These are phyloP conservation scores for Diddensiella transvaalensis DNA, from an alignment of 805 yeast species.

Conservation along the genomic window DNA sequence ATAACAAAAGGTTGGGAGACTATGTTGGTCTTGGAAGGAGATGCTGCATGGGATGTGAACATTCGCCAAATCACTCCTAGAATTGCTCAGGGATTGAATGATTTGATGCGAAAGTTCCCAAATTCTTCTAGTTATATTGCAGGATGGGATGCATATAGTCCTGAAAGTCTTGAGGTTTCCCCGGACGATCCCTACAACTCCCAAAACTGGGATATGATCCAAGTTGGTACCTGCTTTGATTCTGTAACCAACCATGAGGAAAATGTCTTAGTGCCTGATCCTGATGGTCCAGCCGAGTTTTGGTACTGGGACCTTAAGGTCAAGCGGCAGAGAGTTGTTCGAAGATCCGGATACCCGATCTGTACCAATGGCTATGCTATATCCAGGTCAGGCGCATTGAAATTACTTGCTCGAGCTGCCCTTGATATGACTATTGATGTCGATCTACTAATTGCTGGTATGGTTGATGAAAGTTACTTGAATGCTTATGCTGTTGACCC, in stretches of 20 bases:
- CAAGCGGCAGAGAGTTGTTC: conserved; percentile 11
- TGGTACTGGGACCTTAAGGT: conserved; percentile 5
- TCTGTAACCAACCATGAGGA: conserved; percentile 4
- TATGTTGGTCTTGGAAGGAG: conserved; percentile 15
- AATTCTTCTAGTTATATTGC: background rate
- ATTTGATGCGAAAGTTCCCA: conserved; percentile 5
- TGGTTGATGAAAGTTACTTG: conserved; percentile 8
- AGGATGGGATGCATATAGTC: conserved; percentile 6
- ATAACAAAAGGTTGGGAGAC: conserved; percentile 11
- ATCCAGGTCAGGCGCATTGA: conserved; percentile 13
- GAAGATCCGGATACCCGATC: conserved; percentile 10
- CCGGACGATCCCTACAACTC: conserved; percentile 15
- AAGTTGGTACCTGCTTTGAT: conserved; percentile 14
- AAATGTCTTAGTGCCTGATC: conserved; percentile 8
- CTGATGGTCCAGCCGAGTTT: conserved; percentile 8
- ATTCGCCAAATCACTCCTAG: conserved; percentile 4
- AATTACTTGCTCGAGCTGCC: conserved; percentile 12
- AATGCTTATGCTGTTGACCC: conserved; percentile 15
- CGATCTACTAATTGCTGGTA: conserved; percentile 10
- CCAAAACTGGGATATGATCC: conserved; percentile 17
- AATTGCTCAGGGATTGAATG: conserved; percentile 10
- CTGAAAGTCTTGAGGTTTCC: conserved; percentile 8
- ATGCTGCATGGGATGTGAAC: conserved; percentile 17
- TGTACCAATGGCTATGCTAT: conserved; percentile 20
- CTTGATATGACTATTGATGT: conserved; percentile 15